phyloP scores from a whole-genome alignment of 2,329 filamentous ascomycete species.

The Cordyceps cateniannulata region DNA sequence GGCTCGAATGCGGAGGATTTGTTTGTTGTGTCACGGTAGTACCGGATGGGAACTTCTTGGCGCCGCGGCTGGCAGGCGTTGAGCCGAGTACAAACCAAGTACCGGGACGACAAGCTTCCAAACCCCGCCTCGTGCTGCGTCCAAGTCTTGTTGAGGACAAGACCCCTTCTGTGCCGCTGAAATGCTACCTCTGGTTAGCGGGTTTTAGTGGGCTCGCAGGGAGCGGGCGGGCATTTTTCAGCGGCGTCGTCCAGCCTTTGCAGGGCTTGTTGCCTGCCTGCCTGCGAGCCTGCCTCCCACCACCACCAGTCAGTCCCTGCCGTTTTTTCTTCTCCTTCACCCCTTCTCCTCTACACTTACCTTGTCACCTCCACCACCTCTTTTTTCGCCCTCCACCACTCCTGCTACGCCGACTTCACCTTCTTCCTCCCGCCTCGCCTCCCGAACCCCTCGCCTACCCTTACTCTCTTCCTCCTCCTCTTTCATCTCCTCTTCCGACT shows the following conservation, averaged over 20 bases:
- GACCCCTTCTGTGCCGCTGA: neutral
- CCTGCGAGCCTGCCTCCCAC: neutral
- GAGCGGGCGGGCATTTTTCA: neutral
- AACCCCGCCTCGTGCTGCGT: neutral
- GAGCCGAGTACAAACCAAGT: neutral
- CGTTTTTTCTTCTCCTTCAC: slow-evolving; percentile 29
- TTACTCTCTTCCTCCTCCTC: slow-evolving; percentile 13
- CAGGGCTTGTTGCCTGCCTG: neutral
- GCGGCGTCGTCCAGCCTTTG: neutral
- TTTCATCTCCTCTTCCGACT: slow-evolving; percentile 15
- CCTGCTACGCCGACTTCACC: slow-evolving; percentile 18
- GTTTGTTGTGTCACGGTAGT: too few relatives aligned
- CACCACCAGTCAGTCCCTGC: slow-evolving; percentile 8
- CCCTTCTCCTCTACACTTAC: slow-evolving; percentile 13
- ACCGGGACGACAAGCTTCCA: neutral
- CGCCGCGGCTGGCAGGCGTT: neutral
- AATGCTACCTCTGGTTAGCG: neutral
- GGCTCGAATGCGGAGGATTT: too few relatives aligned
- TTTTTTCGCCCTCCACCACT: slow-evolving; percentile 19
- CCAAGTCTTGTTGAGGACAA: neutral
- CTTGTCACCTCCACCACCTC: slow-evolving; percentile 18
- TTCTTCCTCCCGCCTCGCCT: slow-evolving; percentile 18
- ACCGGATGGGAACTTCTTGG: neutral
- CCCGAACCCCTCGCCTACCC: slow-evolving; percentile 14
- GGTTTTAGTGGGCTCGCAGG: neutral